phyloP scores from a whole-genome alignment of 768 basidiomycete species.

The Trametes gibbosa region DNA sequence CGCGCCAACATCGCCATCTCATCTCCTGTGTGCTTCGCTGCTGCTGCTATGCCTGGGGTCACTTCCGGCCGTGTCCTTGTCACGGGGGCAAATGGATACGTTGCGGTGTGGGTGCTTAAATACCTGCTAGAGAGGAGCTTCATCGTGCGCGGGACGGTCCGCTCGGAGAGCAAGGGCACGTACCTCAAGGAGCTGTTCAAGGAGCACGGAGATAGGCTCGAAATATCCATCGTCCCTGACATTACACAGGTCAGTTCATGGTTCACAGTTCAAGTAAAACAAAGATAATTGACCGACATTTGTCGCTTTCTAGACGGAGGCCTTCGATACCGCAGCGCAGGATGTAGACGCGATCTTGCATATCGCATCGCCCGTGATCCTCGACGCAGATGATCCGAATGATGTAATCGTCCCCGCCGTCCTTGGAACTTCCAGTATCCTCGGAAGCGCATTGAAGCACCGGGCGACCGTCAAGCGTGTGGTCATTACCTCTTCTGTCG shows the following conservation, averaged over 20 bases:
- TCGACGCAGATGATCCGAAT: slow-evolving; percentile 15
- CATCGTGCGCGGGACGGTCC: slow-evolving; percentile 42
- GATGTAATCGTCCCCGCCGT: slow-evolving; percentile 71
- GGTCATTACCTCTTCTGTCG: slow-evolving; percentile 64
- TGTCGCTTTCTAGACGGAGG: slow-evolving; percentile 21
- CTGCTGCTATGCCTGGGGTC: slow-evolving; percentile 23
- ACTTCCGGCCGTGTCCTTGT: slow-evolving; percentile 28
- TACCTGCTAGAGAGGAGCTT: slow-evolving; percentile 38
- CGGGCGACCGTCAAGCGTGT: slow-evolving; percentile 58
- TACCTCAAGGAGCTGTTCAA: slow-evolving; percentile 40
- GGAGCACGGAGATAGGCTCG: slow-evolving; percentile 35
- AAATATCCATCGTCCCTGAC: slow-evolving; percentile 45
- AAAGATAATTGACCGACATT: not conserved
- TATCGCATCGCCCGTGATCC: slow-evolving; percentile 35
- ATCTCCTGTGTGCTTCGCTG: not conserved
- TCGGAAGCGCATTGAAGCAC: slow-evolving; percentile 52
- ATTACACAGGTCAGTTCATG: slow-evolving; percentile 35
- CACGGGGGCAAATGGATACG: slow-evolving; percentile 28
- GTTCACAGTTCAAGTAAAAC: not conserved
- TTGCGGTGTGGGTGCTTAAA: slow-evolving; percentile 32
- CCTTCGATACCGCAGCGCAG: slow-evolving; percentile 48
- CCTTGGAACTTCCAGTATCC: slow-evolving; percentile 60
- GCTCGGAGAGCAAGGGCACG: slow-evolving; percentile 41
- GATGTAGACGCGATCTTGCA: slow-evolving; percentile 43
- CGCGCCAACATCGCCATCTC: not conserved